phyloP scores from a whole-genome alignment of 164 flowering plant species.

The Magnolia sinica region DNA sequence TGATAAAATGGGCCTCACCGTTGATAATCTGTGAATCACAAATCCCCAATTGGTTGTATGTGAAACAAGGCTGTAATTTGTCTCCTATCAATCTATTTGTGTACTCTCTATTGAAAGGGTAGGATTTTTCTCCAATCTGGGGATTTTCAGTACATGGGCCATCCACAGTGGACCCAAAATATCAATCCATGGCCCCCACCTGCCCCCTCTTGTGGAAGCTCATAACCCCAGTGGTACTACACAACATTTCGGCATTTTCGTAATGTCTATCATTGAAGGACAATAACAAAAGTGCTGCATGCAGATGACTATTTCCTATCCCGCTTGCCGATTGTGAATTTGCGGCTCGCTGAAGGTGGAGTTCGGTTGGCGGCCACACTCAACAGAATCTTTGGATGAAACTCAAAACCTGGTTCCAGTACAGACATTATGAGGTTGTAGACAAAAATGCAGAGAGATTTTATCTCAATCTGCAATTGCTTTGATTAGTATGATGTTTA shows the following conservation, averaged over 20 bases:
- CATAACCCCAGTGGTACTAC: too few relatives aligned
- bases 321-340: slow-evolving; percentile 50
- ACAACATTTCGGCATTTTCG: too few relatives aligned
- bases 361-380: slow-evolving; percentile 84
- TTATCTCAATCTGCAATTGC: not conserved
- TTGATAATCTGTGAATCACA: too few relatives aligned
- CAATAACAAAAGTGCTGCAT: slow-evolving; percentile 4
- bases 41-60: too few relatives aligned
- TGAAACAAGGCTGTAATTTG: not conserved
- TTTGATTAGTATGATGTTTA: not conserved
- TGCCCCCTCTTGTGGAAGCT: not conserved
- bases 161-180: not conserved
- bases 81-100: too few relatives aligned
- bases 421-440: not conserved
- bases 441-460: not conserved
- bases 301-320: slow-evolving; percentile 81
- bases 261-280: not conserved
- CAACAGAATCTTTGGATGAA: slow-evolving; percentile 63
- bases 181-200: not conserved
- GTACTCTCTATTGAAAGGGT: too few relatives aligned
- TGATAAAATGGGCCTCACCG: too few relatives aligned
- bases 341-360: slow-evolving; percentile 72
- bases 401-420: not conserved
- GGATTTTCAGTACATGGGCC: not conserved
- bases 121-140: too few relatives aligned